Base-by-base conservation (phyloP, 31 red algal species). In the Porphyra umbilicalis region DNA sequence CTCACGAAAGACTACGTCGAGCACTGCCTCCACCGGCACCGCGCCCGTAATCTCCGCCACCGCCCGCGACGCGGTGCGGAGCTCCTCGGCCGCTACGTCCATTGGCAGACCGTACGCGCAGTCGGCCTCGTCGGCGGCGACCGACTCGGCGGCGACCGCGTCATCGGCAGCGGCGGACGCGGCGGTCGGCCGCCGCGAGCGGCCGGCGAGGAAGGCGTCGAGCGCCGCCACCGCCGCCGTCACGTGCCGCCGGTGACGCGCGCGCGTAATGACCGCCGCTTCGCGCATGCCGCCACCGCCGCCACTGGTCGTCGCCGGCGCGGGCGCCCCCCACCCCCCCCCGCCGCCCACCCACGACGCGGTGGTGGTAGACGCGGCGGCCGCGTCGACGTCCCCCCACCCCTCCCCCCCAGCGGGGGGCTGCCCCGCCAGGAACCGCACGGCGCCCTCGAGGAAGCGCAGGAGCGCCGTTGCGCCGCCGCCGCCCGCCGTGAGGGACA, bases 1-100 rank as follows among this genome's bases (percentile, higher is more conserved):
- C 31, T 93, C 90, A 38, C 83, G 83, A 83, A 97, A 97, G 76
- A 97, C 88, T 25, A 97, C 79, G 82, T 97, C 95, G 32, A 97
- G 83, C 46, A 97, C 88, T 76, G 94, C 90, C 78, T 97, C 95
- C 37, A 79, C 77, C 75, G 90, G 85, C 77, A 97, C 90, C 33
- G 78, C 79, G 75, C 95, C 95, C 14, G 95, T 97, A 2, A 97
- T 91, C 39, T 82, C 82, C 6, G 90, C 95, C 25, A 97, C 39
- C 76, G 89, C 95, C 35, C 78, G 83, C 38, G 83, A 39, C 0
- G 95, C 95, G 71, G 82, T 76, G 38, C 95, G 85, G 36, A 97
- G 91, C 46, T 97, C 91, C 76, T 97, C 95, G 8, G 86, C 77
- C 2, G 95, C 95, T 18, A 97, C 75, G 80, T 93, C 95, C 86